Evolutionary conservation across 2,329 filamentous ascomycete genomes (phyloP), one percentile per base, ranked within the genome.

Genomic region (Ascochyta fabae): DNA sequence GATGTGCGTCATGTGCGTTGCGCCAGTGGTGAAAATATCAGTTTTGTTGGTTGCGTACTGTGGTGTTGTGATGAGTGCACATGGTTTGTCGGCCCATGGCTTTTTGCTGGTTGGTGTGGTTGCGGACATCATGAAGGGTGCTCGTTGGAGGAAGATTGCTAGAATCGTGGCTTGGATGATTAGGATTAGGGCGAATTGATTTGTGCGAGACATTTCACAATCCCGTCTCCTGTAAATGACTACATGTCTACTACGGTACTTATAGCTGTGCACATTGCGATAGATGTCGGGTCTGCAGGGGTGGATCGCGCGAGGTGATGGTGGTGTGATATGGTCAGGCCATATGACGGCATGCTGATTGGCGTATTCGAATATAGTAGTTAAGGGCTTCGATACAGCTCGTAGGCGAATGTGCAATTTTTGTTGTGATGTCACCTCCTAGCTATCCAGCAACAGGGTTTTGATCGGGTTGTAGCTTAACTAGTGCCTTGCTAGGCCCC

Each of bases 1-100:
- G 10, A 78, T 67, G 34, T 75, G 65, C 7, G 74, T 68, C 75
- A 76, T 74, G 42, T 75, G 70, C 15, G 70, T 68, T 29, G 72
- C 70, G n/a, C 71, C 71, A 6, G 56, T 61, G 6, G 71, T 75
- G 54, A 71, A 74, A 6, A 70, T 68, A 41, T 74, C 71, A 12
- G 63, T 63, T 58, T 70, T 72, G 31, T 72, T 70, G 8, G 69
- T 73, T 24, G 50, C 63, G 60, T 65, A 71, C 34, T 69, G 64
- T 16, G 72, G 70, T 12, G 71, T 75, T 16, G 29, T 48, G 2
- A 75, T 54, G 26, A 75, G 46, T 23, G 62, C 49, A 38, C 61
- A 68, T 1, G 73, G 73, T 3, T 59, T 56, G 42, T 75, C 69
- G 9, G 70, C 70, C 73, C 73, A 75, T 8, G 56, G 61, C 36